Evolutionary conservation across 768 basidiomycete species (phyloP).

Genomic region (Russula sp.): DNA sequence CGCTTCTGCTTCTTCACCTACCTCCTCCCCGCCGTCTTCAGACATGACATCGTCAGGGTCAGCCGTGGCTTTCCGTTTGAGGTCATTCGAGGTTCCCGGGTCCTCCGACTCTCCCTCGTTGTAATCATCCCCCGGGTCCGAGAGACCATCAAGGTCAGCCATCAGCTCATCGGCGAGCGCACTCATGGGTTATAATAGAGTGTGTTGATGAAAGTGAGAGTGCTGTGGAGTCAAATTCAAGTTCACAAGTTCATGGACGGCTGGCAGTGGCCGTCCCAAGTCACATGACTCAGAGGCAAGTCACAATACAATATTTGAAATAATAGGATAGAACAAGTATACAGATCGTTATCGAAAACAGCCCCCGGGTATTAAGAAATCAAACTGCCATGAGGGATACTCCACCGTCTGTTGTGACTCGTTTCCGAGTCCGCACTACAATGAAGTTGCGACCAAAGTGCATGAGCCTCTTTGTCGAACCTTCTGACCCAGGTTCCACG

Average conservation of each 20-base stretch:
- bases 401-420: conserved; percentile 60
- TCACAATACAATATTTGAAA: too few relatives aligned
- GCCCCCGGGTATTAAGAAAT: not conserved
- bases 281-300: conserved; percentile 6
- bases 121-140: conserved; percentile 47
- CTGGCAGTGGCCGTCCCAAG: not conserved
- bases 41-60: conserved; percentile 51
- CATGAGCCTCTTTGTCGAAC: conserved; percentile 23
- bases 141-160: conserved; percentile 84
- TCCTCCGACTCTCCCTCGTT: conserved; percentile 34
- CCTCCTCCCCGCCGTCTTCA: conserved; percentile 44
- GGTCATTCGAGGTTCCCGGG: conserved; percentile 27
- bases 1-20: conserved; percentile 33
- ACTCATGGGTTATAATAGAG: conserved; percentile 42
- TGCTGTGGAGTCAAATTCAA: too few relatives aligned
- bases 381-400: conserved; percentile 42
- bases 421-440: conserved; percentile 51
- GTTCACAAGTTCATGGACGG: not conserved
- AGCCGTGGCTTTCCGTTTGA: conserved; percentile 58
- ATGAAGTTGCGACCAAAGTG: conserved; percentile 54
- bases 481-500: conserved; percentile 9
- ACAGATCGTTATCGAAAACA: not conserved
- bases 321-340: too few relatives aligned
- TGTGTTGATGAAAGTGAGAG: not conserved
- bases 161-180: conserved; percentile 87